Conservation (phyloP, 2,329 filamentous ascomycete genomes). For the Didymellaceae sp. region DNA sequence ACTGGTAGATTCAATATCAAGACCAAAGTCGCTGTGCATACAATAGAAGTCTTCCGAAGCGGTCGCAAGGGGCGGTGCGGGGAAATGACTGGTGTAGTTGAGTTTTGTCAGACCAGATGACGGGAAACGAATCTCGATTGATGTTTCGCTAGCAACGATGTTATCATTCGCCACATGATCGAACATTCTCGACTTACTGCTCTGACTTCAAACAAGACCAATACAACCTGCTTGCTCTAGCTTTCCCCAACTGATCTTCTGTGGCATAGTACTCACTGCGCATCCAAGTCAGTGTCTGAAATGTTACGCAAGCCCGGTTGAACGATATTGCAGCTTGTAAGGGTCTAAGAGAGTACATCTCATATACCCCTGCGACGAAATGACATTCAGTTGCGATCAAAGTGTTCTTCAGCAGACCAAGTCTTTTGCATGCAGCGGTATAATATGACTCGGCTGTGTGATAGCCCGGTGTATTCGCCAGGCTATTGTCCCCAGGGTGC, state of each 20-base stretch:
- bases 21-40: conserved; percentile 3
- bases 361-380: conserved; percentile 44
- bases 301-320: conserved; percentile 37
- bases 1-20: neutral
- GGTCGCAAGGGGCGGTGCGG: conserved; percentile 30
- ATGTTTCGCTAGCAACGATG: conserved; percentile 18
- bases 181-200: conserved; percentile 21
- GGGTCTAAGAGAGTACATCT: conserved; percentile 45
- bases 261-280: conserved; percentile 8
- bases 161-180: neutral
- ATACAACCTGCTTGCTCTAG: conserved; percentile 39
- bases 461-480: conserved; percentile 23
- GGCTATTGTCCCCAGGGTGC: conserved; percentile 1
- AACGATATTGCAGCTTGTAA: conserved; percentile 42
- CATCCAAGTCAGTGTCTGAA: conserved; percentile 24
- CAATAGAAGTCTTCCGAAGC: conserved; percentile 7
- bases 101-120: conserved; percentile 28
- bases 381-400: conserved; percentile 41
- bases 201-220: conserved; percentile 48
- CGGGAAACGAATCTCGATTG: conserved; percentile 23
- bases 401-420: conserved; percentile 38
- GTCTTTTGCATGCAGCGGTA: conserved; percentile 39
- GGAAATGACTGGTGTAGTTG: conserved; percentile 40
- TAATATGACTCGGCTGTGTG: conserved; percentile 38
- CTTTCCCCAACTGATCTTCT: conserved; percentile 17